Conservation (phyloP, 371 early-diverging fungal species). For the Rhizopus microsporus region DNA sequence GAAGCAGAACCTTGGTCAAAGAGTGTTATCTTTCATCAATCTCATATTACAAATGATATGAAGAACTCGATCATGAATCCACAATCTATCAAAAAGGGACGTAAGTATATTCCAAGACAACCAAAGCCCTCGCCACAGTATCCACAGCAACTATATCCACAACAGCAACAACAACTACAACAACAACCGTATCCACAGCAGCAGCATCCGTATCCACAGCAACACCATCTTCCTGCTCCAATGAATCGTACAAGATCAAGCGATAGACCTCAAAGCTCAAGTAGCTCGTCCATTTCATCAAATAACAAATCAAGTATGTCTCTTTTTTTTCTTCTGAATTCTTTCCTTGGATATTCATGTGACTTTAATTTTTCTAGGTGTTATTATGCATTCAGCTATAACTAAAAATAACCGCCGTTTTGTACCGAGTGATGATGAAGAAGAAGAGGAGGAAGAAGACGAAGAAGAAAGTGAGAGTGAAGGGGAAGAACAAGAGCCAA, state of each 20-base stretch:
- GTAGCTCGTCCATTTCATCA: constrained; percentile 1
- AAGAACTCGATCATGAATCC: constrained; percentile 29
- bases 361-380: background rate
- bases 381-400: background rate
- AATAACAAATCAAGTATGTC: background rate
- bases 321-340: background rate
- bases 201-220: constrained; percentile 8
- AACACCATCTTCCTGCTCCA: constrained; percentile 9
- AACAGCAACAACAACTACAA: constrained; percentile 14
- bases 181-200: constrained; percentile 10
- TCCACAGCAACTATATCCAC: constrained; percentile 19
- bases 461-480: constrained; percentile 9
- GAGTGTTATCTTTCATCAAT: constrained; percentile 51
- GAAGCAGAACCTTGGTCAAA: constrained; percentile 44
- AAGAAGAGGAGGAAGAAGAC: constrained; percentile 19
- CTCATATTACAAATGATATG: constrained; percentile 44
- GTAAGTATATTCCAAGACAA: background rate
- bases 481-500: constrained; percentile 4
- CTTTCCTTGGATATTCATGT: background rate
- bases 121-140: constrained; percentile 1
- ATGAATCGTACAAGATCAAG: constrained; percentile 20
- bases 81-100: constrained; percentile 12
- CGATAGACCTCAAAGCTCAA: constrained; percentile 7
- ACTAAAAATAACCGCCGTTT: constrained; percentile 16
- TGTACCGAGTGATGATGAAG: constrained; percentile 41